Evolutionary conservation across 73 alveolate species (phyloP), one percentile per base, ranked within the genome.

Genomic region (Paramecium caudatum): DNA sequence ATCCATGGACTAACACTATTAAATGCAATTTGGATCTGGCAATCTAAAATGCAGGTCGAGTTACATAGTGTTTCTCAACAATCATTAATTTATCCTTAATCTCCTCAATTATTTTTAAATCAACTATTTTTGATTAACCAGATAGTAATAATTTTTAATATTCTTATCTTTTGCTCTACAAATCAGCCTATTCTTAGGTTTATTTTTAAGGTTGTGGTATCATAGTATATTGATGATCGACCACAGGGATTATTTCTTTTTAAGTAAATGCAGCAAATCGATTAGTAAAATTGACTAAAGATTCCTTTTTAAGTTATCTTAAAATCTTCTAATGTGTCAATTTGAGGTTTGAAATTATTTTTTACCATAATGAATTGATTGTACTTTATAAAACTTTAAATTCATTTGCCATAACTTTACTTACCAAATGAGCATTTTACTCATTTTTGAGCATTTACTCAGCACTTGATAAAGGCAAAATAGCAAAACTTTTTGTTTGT

Each of bases 1-100:
- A 97, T 46, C 99, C 99, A 91, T 97, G 99, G 12, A 96, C 98
- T 47, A 97, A 86, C 23, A 97, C 97, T 39, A 97, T 92, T 46
- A 97, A 90, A 93, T 97, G 99, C 69, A 94, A 62, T 45, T 74
- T 74, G 6, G 43, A 27, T 74, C 88, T 36, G 1, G 62, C 25
- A 6, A 74, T 21, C 10, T 37, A 45, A 19, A 41, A 74, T 12
- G 62, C 32, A 36, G 21, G 32, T 45, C 88, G 36, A 7, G 88
- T 74, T 6, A 19, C 62, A 45, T 74, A 74, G 19, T 74, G 88
- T 45, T 45, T 74, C 43, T 74, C 88, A 74, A 74, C 43, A 9
- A 74, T 74, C 43, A 74, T 39, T 39, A 74, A 74, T 15, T 74
- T 74, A 45, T 74, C 88, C 21, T 74, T 74, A 1, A 74, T 43